Base-by-base conservation (phyloP, 2,329 filamentous ascomycete species). In the Geosmithia flava region DNA sequence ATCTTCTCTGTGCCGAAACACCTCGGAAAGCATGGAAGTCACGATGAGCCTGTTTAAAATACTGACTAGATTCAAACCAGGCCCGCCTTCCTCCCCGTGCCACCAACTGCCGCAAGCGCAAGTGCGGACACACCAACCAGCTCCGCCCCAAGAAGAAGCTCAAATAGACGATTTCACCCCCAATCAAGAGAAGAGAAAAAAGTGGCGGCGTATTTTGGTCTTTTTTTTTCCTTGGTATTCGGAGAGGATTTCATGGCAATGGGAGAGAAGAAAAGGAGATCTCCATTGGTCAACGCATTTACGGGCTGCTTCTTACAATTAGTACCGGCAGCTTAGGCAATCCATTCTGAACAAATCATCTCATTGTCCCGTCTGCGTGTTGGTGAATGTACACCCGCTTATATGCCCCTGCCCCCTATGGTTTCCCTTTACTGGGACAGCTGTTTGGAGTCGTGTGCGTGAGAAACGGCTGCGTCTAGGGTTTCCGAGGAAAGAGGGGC, bases 81-180 rank as follows among this genome's bases (percentile, higher is more conserved):
- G 79, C 80, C 55, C 90, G 91, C 72, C 89, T 97, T 57, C 91
- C 91, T 59, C 91, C 91, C 61, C 88, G 93, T 83, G 93, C 93
- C 65, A 96, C 91, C 81, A 98, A 98, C 87, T 98, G 93, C 87
- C 83, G 90, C 67, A 97, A 97, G 89, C 90, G 90, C 80, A 97
- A 97, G 84, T 97, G 91, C 76, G 93, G 91, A 57, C 93, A 97
- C 85, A 94, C 85, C 78, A 97, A 97, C 87, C 93, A 98, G 84
- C 87, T 98, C 71, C 88, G 93, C 76, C 93, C 93, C 74, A 98
- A 98, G 91, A 98, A 98, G 90, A 98, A 98, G 91, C 83, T 95
- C 71, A 95, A 96, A 78, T 74, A 72, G 63, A 67, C 63, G 61
- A 66, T 65, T 61, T 50, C 40, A 45, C 40, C 45, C 16, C 40